Evolutionary conservation across 257 asterid genomes (phyloP), one percentile per base, ranked within the genome.

Genomic region (Haberlea rhodopensis): DNA sequence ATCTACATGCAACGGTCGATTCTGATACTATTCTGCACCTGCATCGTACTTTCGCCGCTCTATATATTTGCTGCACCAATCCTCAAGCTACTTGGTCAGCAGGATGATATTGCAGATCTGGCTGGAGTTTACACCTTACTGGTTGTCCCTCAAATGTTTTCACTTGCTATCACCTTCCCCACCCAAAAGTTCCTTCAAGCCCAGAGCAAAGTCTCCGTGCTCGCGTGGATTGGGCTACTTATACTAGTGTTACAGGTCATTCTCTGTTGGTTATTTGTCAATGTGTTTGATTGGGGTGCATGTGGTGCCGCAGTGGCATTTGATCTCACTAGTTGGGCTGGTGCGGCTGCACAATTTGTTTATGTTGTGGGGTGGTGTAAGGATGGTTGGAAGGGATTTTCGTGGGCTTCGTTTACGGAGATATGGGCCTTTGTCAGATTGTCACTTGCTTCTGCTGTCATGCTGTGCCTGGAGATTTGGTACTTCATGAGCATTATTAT

Each of bases 391-490:
- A 85, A 56, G 18, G 98, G 96, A 16, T 83, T 84, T 71, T 86
- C 96, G 1, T 52, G 63, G 76, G 37, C 75, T 0, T 91, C 95
- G 0, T 86, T 91, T 46, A 75, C 63, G 21, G 96, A 91, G 31
- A 84, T 91, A 1, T 79, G 96, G 91, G 82, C 85, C 0, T 91
- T 91, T 60, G 91, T 88, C 51, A 80, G 91, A 81, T 88, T 91
- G 4, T 91, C 98, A 0, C 62, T 91, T 26, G 95, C 95, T 2
- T 88, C 98, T 4, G 95, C 98, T 19, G 79, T 86, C 29, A 91
- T 91, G 98, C 28, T 88, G 57, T 91, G 98, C 77, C 71, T 91
- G 49, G 98, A 91, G 73, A 70, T 88, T 20, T 91, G 98, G 96
- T 91, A 91, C 60, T 78, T 85, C 87, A 88, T 73, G 94, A 84